These are phyloP conservation scores for Colletotrichum sp. DNA, from an alignment of 2,329 filamentous ascomycete genomes.

Conservation along the genomic window DNA sequence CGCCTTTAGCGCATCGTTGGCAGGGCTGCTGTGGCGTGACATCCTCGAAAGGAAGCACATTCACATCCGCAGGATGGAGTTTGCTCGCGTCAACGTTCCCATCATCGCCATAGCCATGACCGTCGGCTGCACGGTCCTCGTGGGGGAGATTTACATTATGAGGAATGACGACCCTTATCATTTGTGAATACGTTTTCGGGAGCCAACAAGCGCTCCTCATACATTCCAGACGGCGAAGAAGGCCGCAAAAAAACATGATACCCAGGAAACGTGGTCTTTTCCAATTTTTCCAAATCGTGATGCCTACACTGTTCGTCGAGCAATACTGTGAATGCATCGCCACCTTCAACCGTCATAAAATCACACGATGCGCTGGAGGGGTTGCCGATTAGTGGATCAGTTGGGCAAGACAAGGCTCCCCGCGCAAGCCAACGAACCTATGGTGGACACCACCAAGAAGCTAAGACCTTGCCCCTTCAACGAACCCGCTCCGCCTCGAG, in stretches of 20 bases:
- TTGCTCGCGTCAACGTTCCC: constrained; percentile 71
- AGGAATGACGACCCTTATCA: constrained; percentile 44
- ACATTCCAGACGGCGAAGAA: no score
- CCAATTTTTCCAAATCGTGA: background rate
- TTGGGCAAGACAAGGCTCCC: background rate
- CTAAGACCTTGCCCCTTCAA: background rate
- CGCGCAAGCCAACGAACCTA: background rate
- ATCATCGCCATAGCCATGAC: constrained; percentile 75
- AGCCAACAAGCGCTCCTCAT: background rate
- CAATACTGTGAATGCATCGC: background rate
- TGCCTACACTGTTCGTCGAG: accelerated
- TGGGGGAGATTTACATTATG: constrained; percentile 69
- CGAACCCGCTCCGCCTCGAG: background rate
- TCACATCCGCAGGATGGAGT: constrained; percentile 65
- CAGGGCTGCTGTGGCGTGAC: constrained; percentile 75
- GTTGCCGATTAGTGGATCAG: background rate
- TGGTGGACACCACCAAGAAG: background rate
- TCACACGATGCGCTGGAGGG: background rate
- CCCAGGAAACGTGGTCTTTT: background rate
- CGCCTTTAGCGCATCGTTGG: constrained; percentile 74
- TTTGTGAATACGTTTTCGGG: background rate
- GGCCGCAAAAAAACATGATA: background rate
- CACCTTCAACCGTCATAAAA: background rate
- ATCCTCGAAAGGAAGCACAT: constrained; percentile 74
- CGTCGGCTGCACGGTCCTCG: constrained; percentile 64